A percentile compares a stretch with the other conserved stretches of the same genome.
Evolutionary conservation across 2,329 filamentous ascomycete species (phyloP).

Genomic region (Eutypella sp.): DNA sequence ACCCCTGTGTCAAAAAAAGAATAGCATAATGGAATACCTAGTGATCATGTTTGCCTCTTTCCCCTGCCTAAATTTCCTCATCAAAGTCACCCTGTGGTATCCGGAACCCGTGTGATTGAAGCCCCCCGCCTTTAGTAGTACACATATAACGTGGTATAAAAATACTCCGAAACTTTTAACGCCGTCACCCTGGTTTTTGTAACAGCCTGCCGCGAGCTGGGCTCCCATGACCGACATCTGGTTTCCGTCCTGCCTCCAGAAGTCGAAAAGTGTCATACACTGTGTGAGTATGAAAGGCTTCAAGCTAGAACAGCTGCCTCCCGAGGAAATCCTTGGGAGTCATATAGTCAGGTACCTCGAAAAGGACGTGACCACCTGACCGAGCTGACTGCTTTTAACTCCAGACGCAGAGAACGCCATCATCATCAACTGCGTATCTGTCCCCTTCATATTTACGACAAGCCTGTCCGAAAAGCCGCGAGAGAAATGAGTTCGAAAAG

Average conservation of each 20-base stretch:
- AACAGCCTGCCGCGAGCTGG: background rate
- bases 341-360: too few relatives aligned
- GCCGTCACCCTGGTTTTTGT: background rate
- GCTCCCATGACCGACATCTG: too few relatives aligned
- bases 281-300: background rate
- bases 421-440: background rate
- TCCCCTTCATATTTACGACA: background rate
- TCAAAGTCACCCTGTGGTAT: background rate
- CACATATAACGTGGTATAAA: background rate
- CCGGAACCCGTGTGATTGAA: background rate
- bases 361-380: background rate
- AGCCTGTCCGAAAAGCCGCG: background rate
- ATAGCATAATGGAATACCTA: too few relatives aligned
- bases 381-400: background rate
- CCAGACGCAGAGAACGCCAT: conserved; percentile 1
- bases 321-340: too few relatives aligned
- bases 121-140: background rate
- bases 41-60: too few relatives aligned
- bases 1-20: too few relatives aligned
- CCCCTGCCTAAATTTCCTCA: background rate
- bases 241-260: too few relatives aligned
- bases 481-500: background rate
- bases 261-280: background rate
- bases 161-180: background rate
- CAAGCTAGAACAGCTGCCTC: too few relatives aligned